phyloP scores from a whole-genome alignment of 2,329 filamentous ascomycete species.

The Ophiosphaerella herpotricha region DNA sequence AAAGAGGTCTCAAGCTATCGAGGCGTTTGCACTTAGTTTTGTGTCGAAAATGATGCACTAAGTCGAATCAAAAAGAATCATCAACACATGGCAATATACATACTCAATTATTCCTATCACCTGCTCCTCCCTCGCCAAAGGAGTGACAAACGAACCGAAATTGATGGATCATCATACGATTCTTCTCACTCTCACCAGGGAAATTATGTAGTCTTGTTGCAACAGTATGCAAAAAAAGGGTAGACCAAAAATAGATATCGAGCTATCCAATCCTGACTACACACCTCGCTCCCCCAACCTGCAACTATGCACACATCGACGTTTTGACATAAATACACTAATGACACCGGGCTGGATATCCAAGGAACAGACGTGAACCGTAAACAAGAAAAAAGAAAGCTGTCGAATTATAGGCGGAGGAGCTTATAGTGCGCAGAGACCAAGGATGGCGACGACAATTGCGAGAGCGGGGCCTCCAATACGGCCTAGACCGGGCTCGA shows the following conservation, averaged over 20 bases:
- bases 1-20: no score
- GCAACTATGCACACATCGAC: no score
- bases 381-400: background rate
- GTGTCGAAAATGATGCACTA: no score
- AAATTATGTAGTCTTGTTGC: background rate
- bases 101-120: background rate
- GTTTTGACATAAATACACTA: background rate
- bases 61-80: background rate
- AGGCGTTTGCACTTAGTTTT: no score
- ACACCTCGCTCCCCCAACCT: background rate
- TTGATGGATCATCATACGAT: no score
- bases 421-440: constrained; percentile 35
- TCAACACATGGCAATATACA: background rate
- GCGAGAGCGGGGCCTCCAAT: constrained; percentile 41
- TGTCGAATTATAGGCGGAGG: background rate
- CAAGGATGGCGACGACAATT: constrained; percentile 39
- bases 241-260: background rate
- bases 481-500: constrained; percentile 31
- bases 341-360: constrained; percentile 1
- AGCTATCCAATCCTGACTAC: background rate
- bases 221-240: background rate
- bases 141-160: no score
- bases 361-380: constrained; percentile 10
- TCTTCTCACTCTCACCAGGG: background rate
- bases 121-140: no score